Conservation (phyloP, 2,329 filamentous ascomycete species). For the Colletotrichum nymphaeae region DNA sequence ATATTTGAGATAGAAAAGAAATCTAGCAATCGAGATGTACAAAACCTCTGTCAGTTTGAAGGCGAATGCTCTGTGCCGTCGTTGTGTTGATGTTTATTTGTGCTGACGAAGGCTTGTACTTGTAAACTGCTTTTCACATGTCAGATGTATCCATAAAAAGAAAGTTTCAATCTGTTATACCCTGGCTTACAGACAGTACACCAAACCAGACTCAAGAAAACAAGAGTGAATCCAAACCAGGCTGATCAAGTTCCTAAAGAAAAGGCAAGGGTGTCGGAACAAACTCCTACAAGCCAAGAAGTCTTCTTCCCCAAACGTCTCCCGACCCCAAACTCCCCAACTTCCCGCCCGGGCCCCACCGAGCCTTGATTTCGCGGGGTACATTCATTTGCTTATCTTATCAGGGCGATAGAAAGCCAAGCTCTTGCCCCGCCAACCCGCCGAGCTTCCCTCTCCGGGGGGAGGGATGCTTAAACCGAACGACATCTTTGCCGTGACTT, state of each 20-base stretch:
- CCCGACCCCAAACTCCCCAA: neutral
- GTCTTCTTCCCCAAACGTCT: neutral
- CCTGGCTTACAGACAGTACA: no score
- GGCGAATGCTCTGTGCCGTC: neutral
- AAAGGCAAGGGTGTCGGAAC: neutral
- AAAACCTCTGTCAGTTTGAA: conserved; percentile 5
- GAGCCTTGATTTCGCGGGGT: conserved; percentile 3
- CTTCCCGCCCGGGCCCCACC: neutral
- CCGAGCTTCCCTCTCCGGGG: neutral
- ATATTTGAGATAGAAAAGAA: conserved; percentile 18
- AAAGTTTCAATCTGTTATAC: neutral
- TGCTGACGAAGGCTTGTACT: no score
- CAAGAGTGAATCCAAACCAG: neutral
- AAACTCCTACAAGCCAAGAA: conserved; percentile 3
- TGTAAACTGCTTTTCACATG: neutral
- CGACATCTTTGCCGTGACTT: neutral
- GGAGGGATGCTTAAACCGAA: neutral
- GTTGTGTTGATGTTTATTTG: no score
- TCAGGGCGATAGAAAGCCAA: neutral
- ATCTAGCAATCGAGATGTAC: conserved; percentile 32
- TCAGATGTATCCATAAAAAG: neutral
- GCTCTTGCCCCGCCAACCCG: conserved; percentile 1
- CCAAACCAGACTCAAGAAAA: no score
- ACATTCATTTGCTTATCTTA: conserved; percentile 3
- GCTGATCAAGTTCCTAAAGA: neutral